Percentiles rank a stretch among this genome's conserved stretches.
These are phyloP conservation scores for Psidium guajava DNA, from an alignment of 345 rosid genomes.

Conservation along the genomic window DNA sequence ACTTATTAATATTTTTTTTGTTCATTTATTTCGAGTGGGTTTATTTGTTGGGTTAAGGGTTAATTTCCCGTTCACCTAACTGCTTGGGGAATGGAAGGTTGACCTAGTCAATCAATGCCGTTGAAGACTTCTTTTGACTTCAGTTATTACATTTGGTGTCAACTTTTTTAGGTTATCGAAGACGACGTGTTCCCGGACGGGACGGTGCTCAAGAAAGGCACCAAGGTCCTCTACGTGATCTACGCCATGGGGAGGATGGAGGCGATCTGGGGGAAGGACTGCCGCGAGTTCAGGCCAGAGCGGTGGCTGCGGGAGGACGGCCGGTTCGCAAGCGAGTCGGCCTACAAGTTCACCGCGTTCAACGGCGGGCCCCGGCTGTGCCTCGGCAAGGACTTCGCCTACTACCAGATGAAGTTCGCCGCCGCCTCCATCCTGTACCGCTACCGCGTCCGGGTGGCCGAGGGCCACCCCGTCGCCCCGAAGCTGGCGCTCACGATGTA, in stretches of 20 bases:
- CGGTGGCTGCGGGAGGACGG: conserved; percentile 85
- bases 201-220: conserved; percentile 67
- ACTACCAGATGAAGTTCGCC: conserved; percentile 76
- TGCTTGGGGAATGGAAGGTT: not conserved
- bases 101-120: not conserved
- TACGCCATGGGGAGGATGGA: conserved; percentile 97
- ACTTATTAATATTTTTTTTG: not conserved
- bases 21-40: not conserved
- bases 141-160: not conserved
- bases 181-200: conserved; percentile 89
- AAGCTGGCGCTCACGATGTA: conserved; percentile 90
- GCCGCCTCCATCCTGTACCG: conserved; percentile 69
- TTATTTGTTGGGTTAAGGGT: not conserved
- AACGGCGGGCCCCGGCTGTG: conserved; percentile 93
- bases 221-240: conserved; percentile 77
- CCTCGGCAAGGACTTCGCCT: conserved; percentile 88
- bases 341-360: conserved; percentile 88
- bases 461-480: conserved; percentile 37
- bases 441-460: conserved; percentile 43
- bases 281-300: conserved; percentile 75
- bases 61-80: conserved; percentile 21
- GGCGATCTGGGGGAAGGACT: conserved; percentile 85
- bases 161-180: conserved; percentile 40
- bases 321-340: conserved; percentile 70
- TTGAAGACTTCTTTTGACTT: not conserved